Evolutionary conservation across 441 rosid genomes (phyloP).

Genomic region (Rhodomyrtus psidioides): DNA sequence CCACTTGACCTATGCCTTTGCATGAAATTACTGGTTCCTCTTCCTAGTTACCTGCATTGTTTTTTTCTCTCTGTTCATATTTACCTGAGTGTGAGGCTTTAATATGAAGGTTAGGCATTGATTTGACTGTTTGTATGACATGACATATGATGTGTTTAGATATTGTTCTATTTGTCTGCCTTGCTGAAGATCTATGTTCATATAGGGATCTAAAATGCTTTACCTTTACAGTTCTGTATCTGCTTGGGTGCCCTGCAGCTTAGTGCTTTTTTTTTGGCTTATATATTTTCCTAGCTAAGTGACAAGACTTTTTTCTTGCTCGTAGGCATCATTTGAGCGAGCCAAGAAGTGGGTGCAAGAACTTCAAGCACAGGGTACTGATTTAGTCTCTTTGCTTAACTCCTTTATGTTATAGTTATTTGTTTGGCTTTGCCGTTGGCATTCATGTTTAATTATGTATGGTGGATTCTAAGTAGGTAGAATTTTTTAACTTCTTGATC

Average conservation of each 20-base stretch:
- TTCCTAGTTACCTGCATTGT: neutral
- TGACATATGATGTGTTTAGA: neutral
- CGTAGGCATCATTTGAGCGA: constrained; percentile 86
- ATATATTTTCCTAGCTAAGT: neutral
- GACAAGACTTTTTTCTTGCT: neutral
- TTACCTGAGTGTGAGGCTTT: neutral
- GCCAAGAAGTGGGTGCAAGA: constrained; percentile 98
- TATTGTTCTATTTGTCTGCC: neutral
- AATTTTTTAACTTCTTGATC: neutral
- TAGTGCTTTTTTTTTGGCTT: neutral
- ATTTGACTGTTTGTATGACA: neutral
- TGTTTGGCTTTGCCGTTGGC: neutral
- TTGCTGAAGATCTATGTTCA: neutral
- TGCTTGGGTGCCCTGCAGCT: neutral
- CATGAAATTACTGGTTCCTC: neutral
- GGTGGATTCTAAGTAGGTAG: neutral
- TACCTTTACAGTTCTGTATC: neutral
- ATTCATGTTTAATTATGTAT: neutral
- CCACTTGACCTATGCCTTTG: neutral
- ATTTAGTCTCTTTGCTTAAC: neutral
- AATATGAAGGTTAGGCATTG: neutral
- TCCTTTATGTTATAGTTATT: neutral
- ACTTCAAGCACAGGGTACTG: constrained; percentile 89
- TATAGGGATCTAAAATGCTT: neutral
- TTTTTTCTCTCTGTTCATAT: neutral